Conservation (phyloP, 2,329 filamentous ascomycete genomes). For the Aspergillus felis region DNA sequence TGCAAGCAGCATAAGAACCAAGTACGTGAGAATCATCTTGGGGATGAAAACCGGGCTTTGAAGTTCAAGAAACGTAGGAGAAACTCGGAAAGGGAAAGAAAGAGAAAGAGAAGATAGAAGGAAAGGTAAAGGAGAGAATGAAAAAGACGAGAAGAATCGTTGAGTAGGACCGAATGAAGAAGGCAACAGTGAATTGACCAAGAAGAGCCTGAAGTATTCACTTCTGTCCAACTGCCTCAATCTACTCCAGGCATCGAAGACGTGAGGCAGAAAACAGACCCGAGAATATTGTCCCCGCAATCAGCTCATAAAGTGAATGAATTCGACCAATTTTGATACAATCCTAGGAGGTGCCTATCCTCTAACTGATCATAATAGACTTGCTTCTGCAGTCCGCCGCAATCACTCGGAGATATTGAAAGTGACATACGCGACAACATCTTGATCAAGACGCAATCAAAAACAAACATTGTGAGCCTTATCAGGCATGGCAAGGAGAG, state of each 20-base stretch:
- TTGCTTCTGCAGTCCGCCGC: background rate
- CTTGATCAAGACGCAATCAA: background rate
- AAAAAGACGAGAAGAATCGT: background rate
- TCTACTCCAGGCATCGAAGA: background rate
- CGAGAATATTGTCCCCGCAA: background rate
- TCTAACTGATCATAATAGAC: background rate
- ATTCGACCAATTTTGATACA: background rate
- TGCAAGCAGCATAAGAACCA: slow-evolving; percentile 10
- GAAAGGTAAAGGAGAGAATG: background rate
- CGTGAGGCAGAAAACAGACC: background rate
- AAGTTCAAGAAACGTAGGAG: background rate
- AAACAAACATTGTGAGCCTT: background rate
- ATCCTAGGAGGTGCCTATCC: background rate
- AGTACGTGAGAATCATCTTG: slow-evolving; percentile 13
- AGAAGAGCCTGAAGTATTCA: background rate
- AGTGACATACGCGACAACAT: background rate
- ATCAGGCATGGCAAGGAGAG: background rate
- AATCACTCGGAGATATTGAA: background rate
- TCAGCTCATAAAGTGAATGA: background rate
- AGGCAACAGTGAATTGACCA: background rate
- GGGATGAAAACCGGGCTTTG: background rate
- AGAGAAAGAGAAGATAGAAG: background rate
- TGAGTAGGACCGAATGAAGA: background rate
- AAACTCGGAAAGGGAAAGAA: background rate
- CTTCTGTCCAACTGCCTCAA: background rate